Evolutionary conservation across 176 grass and related monocot genomes (phyloP), one percentile per base, ranked within the genome.

Genomic region (Puya raimondii): DNA sequence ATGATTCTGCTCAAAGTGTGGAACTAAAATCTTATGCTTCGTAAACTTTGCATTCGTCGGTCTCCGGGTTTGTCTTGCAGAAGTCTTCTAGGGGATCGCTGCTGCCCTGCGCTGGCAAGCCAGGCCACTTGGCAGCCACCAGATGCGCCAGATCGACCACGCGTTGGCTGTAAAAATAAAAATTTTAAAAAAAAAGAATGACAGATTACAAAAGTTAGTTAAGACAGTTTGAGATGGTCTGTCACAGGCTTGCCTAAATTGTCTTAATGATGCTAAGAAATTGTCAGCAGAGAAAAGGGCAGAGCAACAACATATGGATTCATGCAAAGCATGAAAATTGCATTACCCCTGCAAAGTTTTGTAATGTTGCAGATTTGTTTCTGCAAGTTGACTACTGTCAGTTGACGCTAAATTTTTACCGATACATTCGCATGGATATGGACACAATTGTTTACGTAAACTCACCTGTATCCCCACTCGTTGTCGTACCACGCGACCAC

Each of bases 401-500:
- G 2, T 26, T 26, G 25, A 26, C 25, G 25, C 25, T 26, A 26
- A 26, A 26, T 26, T 26, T 26, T 26, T 2, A 26, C 25, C 25
- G 25, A 8, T 42, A 7, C 33, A 42, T 42, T 42, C 6, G 33
- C 33, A 42, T 42, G 4, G 33, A 42, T 7, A 42, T 5, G 6
- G 6, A 6, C 33, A 42, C 33, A 42, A 42, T 42, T 42, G 33
- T 42, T 42, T 42, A 5, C 33, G 33, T 42, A 42, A 42, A 9
- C 6, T 86, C 54, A 97, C 94, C 94, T 97, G 84, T 99, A 99
- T 0, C 87, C 94, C 94, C 94, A 99, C 72, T 99, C 94, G 67
- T 99, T 99, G 87, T 99, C 94, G 74, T 99, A 99, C 94, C 94
- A 99, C 13, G 89, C 94, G 42, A 99, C 89, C 74, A 99, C 94